Evolutionary conservation across 192 early-diverging fungal genomes (phyloP), one percentile per base, ranked within the genome.

Genomic region (Endogone sp.): DNA sequence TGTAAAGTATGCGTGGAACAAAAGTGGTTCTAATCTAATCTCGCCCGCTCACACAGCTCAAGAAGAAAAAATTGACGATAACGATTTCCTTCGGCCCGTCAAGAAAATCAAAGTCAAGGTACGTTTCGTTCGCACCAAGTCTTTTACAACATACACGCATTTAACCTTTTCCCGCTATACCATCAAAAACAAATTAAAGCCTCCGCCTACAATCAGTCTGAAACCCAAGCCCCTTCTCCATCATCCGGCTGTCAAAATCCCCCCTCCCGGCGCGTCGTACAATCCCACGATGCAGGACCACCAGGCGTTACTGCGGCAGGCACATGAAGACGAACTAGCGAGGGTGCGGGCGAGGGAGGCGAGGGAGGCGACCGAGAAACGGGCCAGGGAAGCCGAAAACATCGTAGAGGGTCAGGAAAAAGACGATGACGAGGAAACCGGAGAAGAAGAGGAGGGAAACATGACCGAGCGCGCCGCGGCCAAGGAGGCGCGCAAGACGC

Each of bases 241-340:
- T 56, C 28, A 62, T 21, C 85, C 90, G 0, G 91, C 92, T 3
- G 88, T 98, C 2, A 79, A 86, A 30, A 76, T 91, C 44, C 84
- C 90, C 25, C 90, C 95, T 63, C 87, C 91, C 2, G 97, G 97
- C 56, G 84, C 92, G 1, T 97, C 95, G 20, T 99, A 99, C 79
- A 93, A 94, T 62, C 97, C 97, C 8, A 81, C 83, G 13, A 82
- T 88, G 70, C 79, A 84, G 60, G 91, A 93, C 55, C 95, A 97
- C 82, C 88, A 94, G 73, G 78, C 79, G 60, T 71, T 91, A 32
- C 64, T 93, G 37, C 68, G 69, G 8, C 71, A 82, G 67, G 91
- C 90, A n/a, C 75, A 82, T 25, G 76, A 82, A 4, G 84, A 86
- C 32, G 89, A 91, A 44, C 37, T 49, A 16, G 37, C 37, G 16